A percentile compares a stretch with the other conserved stretches of the same genome.
phyloP scores from a whole-genome alignment of 2,329 filamentous ascomycete species.

The Hypoxylon sp. region DNA sequence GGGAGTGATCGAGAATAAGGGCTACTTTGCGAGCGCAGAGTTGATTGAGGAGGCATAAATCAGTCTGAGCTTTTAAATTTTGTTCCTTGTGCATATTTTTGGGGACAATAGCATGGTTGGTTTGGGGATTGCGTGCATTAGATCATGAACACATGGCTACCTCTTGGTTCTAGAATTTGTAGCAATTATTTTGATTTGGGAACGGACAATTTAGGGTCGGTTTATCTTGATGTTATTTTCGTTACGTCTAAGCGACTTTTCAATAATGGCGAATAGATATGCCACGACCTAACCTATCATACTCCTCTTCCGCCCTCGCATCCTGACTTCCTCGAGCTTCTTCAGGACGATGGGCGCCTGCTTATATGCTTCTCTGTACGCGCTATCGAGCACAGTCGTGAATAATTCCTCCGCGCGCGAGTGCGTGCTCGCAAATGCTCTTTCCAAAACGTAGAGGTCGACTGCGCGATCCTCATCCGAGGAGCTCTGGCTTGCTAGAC shows the following conservation, averaged over 20 bases:
- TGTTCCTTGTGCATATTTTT: constrained; percentile 33
- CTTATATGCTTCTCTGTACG: constrained; percentile 82
- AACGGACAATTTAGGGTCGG: neutral
- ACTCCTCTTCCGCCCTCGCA: constrained; percentile 95
- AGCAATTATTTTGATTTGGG: constrained; percentile 16
- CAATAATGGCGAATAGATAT: neutral
- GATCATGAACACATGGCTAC: constrained; percentile 39
- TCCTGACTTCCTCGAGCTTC: constrained; percentile 89
- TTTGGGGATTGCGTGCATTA: constrained; percentile 40
- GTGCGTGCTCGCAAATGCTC: constrained; percentile 95
- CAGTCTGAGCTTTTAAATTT: constrained; percentile 1
- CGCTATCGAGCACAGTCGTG: constrained; percentile 74
- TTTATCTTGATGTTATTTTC: neutral
- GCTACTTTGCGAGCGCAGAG: constrained; percentile 92
- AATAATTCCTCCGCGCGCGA: constrained; percentile 86
- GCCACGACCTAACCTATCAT: constrained; percentile 83
- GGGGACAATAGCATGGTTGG: constrained; percentile 26
- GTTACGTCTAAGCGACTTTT: constrained; percentile 11
- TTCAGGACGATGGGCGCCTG: constrained; percentile 81
- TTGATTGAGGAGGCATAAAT: constrained; percentile 61
- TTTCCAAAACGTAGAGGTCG: constrained; percentile 94
- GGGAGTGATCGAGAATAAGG: constrained; percentile 98
- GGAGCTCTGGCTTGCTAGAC: constrained; percentile 83
- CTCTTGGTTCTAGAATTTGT: constrained; percentile 15
- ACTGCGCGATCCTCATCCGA: constrained; percentile 95